Base-by-base conservation (phyloP, 306 rosid genomes). In the Gleditsia sinensis region DNA sequence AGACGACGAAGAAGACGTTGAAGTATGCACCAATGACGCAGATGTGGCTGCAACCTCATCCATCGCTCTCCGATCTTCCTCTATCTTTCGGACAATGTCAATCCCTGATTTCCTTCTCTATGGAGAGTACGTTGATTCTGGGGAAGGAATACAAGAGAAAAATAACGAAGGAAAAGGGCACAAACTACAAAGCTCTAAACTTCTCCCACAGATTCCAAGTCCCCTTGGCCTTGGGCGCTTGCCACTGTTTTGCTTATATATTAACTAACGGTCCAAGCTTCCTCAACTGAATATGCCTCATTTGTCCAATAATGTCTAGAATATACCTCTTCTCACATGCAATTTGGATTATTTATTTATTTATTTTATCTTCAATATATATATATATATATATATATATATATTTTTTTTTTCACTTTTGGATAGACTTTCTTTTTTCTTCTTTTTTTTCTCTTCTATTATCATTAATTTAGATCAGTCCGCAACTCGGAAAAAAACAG, bases 231-330 rank as follows among this genome's bases (percentile, higher is more conserved):
- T n/a, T 12, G 43, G 51, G 16, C 17, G 49, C 19, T 17, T 49
- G 33, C 45, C 23, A 27, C 20, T 62, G 55, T 23, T 27, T 1
- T 19, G 9, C 13, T 23, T 20, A 64, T 40, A 19, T 28, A 11
- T 6, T 74, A 74, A 49, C 78, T 36, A 79, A 78, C 82, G 84
- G 86, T 81, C 84, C 72, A 32, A 20, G 77, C 79, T 51, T n/a
- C 51, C 14, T 8, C 64, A 37, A 54, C 34, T 73, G 86, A 75
- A 83, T 62, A 67, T 74, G 75, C 88, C 71, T 79, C 76, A 5
- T 36, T 37, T 74, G 33, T 12, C 13, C 63, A 8, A 23, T 40
- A 10, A 34, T 0, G 11, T 9, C 71, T 53, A 58, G 90, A 80
- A 86, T 86, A 82, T 82, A 65, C 82, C 58, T 10, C 34, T 0